These are phyloP conservation scores for Ensete glaucum DNA, from an alignment of 176 grass and related monocot species.

Conservation along the genomic window DNA sequence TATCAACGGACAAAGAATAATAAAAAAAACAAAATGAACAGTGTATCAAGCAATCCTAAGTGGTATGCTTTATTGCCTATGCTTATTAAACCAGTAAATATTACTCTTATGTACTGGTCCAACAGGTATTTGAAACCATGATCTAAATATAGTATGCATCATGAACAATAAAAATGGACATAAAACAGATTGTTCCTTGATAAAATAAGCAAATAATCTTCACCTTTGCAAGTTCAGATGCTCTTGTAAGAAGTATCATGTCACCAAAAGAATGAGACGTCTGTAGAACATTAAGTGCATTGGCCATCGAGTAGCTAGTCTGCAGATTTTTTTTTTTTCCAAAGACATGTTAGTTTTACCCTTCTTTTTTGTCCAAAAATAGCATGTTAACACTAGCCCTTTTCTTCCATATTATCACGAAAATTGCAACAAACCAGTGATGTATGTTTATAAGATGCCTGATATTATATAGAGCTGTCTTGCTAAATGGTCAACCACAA, in stretches of 20 bases:
- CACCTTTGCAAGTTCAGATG: slow-evolving; percentile 68
- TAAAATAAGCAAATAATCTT: not conserved
- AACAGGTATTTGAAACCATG: no score
- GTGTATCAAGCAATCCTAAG: no score
- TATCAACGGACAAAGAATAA: no score
- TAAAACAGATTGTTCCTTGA: not conserved
- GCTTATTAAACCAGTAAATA: no score
- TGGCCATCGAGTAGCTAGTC: slow-evolving; percentile 71
- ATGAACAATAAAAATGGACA: not conserved
- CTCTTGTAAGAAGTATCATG: slow-evolving; percentile 63
- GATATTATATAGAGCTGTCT: no score
- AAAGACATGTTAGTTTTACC: not conserved
- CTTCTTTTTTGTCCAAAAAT: not conserved
- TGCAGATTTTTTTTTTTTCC: slow-evolving; percentile 26
- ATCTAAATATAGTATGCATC: not conserved
- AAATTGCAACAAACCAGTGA: not conserved
- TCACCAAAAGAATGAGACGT: slow-evolving; percentile 79
- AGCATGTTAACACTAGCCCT: not conserved
- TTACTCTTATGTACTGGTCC: no score
- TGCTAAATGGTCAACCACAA: no score
- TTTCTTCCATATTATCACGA: not conserved
- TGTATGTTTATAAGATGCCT: no score
- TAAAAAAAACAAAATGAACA: no score
- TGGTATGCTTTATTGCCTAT: no score
- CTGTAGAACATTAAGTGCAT: slow-evolving; percentile 63